Evolutionary conservation across 176 grass and related monocot genomes (phyloP), one percentile per base, ranked within the genome.

Genomic region (Dactylis glomerata): DNA sequence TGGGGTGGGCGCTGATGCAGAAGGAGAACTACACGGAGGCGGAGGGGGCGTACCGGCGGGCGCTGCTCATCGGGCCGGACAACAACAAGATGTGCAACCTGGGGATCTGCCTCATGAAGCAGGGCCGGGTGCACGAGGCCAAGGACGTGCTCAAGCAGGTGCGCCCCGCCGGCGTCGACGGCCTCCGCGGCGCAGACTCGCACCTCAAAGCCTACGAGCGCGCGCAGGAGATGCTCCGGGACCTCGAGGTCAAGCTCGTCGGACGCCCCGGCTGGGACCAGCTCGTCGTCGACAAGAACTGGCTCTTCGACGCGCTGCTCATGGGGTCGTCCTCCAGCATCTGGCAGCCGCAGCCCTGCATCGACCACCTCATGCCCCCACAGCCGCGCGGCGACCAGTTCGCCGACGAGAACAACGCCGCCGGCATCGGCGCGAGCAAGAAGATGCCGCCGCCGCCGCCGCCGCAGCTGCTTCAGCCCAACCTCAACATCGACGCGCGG

Each of bases 51-150:
- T 99, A 99, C 83, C 86, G 91, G 26, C 75, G 74, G 24, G 96
- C 96, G 26, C 86, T 99, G 38, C 70, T 89, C 71, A 94, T 99
- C 67, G 93, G 91, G 22, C 44, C 87, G 24, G 96, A 99, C 70
- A 96, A 96, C 93, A 99, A 99, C 87, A 99, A 99, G 88, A 94
- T 94, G 96, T 99, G 96, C 93, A 99, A 99, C 67, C 84, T 99
- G 36, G 96, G 96, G 6, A 96, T 99, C 73, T 99, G 96, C 77
- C 81, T 99, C 61, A 90, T 99, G 91, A 92, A 99, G 84, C 96
- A 94, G 75, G 91, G 93, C 22, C 77, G 89, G 45, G 91, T 99
- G 61, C 83, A 85, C 14, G 96, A 96, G 86, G 96, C 96, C 33
- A 99, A 99, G 82, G 93, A 99, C 40, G 91, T 94, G 27, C 87